phyloP scores from a whole-genome alignment of 768 basidiomycete species.

The Boletus edulis region DNA sequence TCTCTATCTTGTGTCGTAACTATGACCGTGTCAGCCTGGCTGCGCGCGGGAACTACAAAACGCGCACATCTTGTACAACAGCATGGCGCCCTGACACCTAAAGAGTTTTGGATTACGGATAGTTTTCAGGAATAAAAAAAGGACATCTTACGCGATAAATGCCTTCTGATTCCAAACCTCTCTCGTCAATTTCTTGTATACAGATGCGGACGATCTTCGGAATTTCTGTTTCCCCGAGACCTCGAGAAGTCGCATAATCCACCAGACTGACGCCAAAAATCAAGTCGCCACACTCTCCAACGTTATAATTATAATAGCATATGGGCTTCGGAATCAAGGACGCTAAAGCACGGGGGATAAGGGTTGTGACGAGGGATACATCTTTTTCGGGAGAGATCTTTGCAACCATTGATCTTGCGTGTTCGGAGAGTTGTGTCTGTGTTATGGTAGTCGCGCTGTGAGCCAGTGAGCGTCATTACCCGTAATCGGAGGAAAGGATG shows the following conservation, averaged over 20 bases:
- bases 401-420: conserved; percentile 58
- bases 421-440: conserved; percentile 68
- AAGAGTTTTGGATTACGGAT: conserved; percentile 1
- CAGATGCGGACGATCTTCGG: conserved; percentile 82
- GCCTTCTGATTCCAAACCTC: conserved; percentile 76
- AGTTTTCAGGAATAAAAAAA: background rate
- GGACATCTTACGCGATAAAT: conserved; percentile 63
- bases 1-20: conserved; percentile 86
- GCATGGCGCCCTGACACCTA: conserved; percentile 87
- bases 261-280: conserved; percentile 87
- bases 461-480: background rate
- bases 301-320: conserved; percentile 72
- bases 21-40: conserved; percentile 29
- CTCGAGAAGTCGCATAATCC: conserved; percentile 84
- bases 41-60: background rate
- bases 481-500: background rate
- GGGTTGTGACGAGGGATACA: conserved; percentile 49
- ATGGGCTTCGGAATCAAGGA: conserved; percentile 67
- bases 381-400: conserved; percentile 74
- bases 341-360: conserved; percentile 61
- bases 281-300: conserved; percentile 84
- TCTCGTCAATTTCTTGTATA: conserved; percentile 76
- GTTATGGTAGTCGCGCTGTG: conserved; percentile 76
- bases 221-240: conserved; percentile 70
- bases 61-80: conserved; percentile 72